These are phyloP conservation scores for Kalanchoe fedtschenkoi DNA, from an alignment of 164 flowering plant species.

Conservation along the genomic window DNA sequence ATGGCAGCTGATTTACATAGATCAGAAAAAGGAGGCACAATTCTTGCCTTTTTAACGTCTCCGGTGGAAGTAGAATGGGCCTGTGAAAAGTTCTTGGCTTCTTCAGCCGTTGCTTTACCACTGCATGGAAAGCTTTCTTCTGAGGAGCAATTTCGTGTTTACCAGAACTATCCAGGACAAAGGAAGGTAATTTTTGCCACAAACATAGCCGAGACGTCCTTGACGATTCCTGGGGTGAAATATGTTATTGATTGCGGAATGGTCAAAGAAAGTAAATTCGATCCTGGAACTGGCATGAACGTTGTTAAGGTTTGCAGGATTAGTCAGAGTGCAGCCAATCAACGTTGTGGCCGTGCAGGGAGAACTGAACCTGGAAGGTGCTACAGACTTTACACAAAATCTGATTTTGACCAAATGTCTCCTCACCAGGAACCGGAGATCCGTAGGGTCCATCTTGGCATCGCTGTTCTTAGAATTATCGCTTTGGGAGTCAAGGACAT, in stretches of 20 bases:
- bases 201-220: constrained; percentile 92
- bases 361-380: constrained; percentile 88
- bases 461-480: constrained; percentile 79
- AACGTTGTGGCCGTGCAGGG: constrained; percentile 97
- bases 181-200: constrained; percentile 88
- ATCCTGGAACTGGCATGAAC: constrained; percentile 81
- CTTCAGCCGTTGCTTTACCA: constrained; percentile 53
- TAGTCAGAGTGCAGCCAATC: constrained; percentile 88
- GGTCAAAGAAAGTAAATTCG: constrained; percentile 82
- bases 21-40: constrained; percentile 62
- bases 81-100: constrained; percentile 54
- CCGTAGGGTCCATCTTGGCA: constrained; percentile 81
- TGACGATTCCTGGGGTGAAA: constrained; percentile 89
- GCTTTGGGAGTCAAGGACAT: constrained; percentile 62
- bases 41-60: constrained; percentile 92
- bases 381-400: constrained; percentile 63
- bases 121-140: constrained; percentile 83
- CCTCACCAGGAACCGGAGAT: constrained; percentile 84
- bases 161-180: constrained; percentile 46
- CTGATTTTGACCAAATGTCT: constrained; percentile 54
- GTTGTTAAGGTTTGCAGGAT: constrained; percentile 62
- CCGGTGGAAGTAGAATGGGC: constrained; percentile 93
- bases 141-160: constrained; percentile 69
- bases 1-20: constrained; percentile 48
- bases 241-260: constrained; percentile 85